Base-by-base conservation (phyloP, 2,329 filamentous ascomycete species). In the Alternaria infectoria region DNA sequence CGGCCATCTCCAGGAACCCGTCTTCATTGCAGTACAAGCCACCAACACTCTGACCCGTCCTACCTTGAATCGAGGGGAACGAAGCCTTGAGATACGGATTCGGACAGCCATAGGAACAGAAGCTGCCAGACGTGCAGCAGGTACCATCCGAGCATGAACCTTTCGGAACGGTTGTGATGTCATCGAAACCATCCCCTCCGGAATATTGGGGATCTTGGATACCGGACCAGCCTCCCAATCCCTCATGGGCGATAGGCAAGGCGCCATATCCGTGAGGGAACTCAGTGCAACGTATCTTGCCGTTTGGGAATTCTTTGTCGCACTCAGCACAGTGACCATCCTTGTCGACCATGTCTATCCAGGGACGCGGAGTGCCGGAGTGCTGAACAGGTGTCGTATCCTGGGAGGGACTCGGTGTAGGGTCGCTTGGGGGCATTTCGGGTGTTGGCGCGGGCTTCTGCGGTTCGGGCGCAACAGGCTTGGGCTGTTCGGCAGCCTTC, bases 41-140 rank as follows among this genome's bases (percentile, higher is more conserved):
- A 79, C 96, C 96, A 59, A 97, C 86, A 23, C 94, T 97, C 84
- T 98, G 89, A 66, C 90, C 90, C 55, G 89, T 93, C 40, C 84
- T 76, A 59, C 95, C 96, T 84, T 98, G 96, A 32, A 86, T 85
- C 1, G 77, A 71, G 50, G 96, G 93, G 91, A 93, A 98, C 79
- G 98, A 95, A 4, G 91, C 87, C 87, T 97, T 97, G 80, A 96
- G 89, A 81, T 96, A 97, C 49, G 95, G 95, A 26, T 89, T 82
- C n/a, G 93, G 91, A 85, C 96, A 99, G 60, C 93, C 90, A 76
- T 98, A 98, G 2, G 94, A 97, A 86, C 95, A 97, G 86, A 94
- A 93, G 62, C 85, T 82, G 52, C 89, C 90, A 23, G 70, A 62
- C 8, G 66, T 70, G 82, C 93, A 95, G 64, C 80, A 81, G 15